Conservation (phyloP, 805 yeast species). For the Starmera quercuum region DNA sequence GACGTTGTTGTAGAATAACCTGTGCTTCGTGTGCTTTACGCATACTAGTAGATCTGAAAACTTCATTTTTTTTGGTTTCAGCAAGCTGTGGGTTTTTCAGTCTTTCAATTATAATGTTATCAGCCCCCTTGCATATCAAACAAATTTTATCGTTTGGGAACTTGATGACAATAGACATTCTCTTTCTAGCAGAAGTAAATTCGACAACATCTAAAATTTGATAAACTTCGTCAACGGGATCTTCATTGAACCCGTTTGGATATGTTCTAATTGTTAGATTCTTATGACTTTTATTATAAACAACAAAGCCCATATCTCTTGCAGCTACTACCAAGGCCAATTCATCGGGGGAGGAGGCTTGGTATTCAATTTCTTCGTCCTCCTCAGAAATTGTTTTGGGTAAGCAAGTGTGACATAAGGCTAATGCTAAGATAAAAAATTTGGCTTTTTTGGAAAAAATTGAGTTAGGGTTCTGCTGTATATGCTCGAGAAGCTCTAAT, state of each 20-base stretch:
- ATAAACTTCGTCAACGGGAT: slow-evolving; percentile 60
- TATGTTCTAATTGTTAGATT: slow-evolving; percentile 63
- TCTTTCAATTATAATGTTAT: slow-evolving; percentile 76
- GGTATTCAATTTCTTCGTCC: slow-evolving; percentile 58
- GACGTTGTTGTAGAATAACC: slow-evolving; percentile 50
- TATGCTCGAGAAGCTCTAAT: slow-evolving; percentile 54
- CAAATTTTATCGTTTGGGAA: slow-evolving; percentile 74
- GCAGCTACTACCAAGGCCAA: slow-evolving; percentile 92
- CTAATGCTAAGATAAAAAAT: slow-evolving; percentile 73
- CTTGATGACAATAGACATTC: slow-evolving; percentile 84
- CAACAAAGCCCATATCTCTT: slow-evolving; percentile 88
- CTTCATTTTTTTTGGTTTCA: slow-evolving; percentile 52
- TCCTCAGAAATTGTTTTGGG: slow-evolving; percentile 47
- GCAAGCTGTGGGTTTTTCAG: slow-evolving; percentile 56
- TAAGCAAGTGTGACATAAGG: slow-evolving; percentile 84
- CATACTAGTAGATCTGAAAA: slow-evolving; percentile 45
- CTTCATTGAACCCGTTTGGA: slow-evolving; percentile 70
- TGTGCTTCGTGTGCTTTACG: slow-evolving; percentile 79
- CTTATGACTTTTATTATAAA: slow-evolving; percentile 57
- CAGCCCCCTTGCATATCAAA: slow-evolving; percentile 92
- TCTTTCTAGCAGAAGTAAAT: slow-evolving; percentile 78
- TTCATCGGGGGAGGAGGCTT: slow-evolving; percentile 96
- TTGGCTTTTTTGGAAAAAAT: slow-evolving; percentile 64
- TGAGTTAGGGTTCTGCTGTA: slow-evolving; percentile 66
- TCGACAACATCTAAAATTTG: slow-evolving; percentile 77